These are phyloP conservation scores for Escovopsis sp. DNA, from an alignment of 2,329 filamentous ascomycete species.

Conservation along the genomic window DNA sequence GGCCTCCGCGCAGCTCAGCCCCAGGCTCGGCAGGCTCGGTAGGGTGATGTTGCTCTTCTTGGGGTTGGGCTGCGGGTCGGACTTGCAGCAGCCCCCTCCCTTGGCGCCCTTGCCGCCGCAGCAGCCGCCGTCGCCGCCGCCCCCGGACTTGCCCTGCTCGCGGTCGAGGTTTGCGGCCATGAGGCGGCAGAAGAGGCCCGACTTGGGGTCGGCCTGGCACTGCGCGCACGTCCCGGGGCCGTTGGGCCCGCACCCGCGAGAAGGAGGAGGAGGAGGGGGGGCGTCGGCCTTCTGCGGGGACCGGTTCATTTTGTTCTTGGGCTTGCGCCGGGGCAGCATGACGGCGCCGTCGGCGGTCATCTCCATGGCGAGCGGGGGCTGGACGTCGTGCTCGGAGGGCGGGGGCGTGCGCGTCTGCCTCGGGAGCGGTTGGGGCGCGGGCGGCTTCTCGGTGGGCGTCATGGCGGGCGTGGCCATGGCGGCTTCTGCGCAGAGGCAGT, in stretches of 20 bases:
- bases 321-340: constrained; percentile 37
- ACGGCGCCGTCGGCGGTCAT: constrained; percentile 45
- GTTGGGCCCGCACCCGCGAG: constrained; percentile 42
- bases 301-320: constrained; percentile 11
- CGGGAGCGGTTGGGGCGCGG: constrained; percentile 22
- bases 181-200: constrained; percentile 70
- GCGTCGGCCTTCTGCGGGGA: neutral
- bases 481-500: constrained; percentile 65
- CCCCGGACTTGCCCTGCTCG: constrained; percentile 17
- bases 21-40: constrained; percentile 32
- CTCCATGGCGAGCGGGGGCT: constrained; percentile 39
- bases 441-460: constrained; percentile 21
- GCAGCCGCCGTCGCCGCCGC: constrained; percentile 53
- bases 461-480: constrained; percentile 26
- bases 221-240: constrained; percentile 69
- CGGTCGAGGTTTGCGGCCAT: constrained; percentile 51
- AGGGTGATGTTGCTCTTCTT: constrained; percentile 21
- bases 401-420: constrained; percentile 42
- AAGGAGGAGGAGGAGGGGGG: constrained; percentile 7
- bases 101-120: constrained; percentile 46
- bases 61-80: constrained; percentile 7
- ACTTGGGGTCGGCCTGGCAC: constrained; percentile 63
- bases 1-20: constrained; percentile 59
- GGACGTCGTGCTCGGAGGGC: constrained; percentile 44
- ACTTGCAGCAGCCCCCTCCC: constrained; percentile 50